Base-by-base conservation (phyloP, 2,329 filamentous ascomycete species). In the Botrytis elliptica region DNA sequence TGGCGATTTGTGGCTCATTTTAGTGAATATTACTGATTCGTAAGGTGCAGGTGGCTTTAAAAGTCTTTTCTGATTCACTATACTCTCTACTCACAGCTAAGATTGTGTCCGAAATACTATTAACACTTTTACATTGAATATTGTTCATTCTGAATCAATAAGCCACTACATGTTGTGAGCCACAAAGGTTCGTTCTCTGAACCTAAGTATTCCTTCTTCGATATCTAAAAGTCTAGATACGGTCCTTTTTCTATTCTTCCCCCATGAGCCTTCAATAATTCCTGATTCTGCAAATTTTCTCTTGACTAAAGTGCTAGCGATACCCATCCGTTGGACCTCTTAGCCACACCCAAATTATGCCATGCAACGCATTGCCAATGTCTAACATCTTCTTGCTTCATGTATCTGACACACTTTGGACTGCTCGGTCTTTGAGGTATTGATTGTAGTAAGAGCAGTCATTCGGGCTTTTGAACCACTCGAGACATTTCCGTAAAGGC, bases 211-310 rank as follows among this genome's bases (percentile, higher is more conserved):
- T n/a, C 49, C 3, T 14, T 5, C 10, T n/a, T n/a, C 4, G 1
- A 52, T 14, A 0, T 25, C 1, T n/a, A 2, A n/a, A 52, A 0
- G 10, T 52, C n/a, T 14, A 25, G 9, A 6, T 14, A 25, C 22
- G 14, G 1, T 6, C 14, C 4, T 6, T n/a, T 52, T 9, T n/a
- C 4, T 0, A 25, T 52, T 52, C 10, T 14, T 6, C 6, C 49
- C 4, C 10, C 4, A 12, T 52, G 10, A 25, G 9, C 9, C 22
- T 14, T 52, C 4, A 14, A n/a, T 5, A 12, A 25, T 25, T 25
- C 9, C 3, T 2, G 46, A 49, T 25, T 25, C 8, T 49, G 22
- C 7, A 49, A 49, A 4, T 5, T 8, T 12, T 10, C 20, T 49
- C 8, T 22, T 3, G 12, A 49, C 4, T 4, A 25, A 25, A 49